Evolutionary conservation across 805 yeast genomes (phyloP), one percentile per base, ranked within the genome.

Genomic region (Candida hungchunana): DNA sequence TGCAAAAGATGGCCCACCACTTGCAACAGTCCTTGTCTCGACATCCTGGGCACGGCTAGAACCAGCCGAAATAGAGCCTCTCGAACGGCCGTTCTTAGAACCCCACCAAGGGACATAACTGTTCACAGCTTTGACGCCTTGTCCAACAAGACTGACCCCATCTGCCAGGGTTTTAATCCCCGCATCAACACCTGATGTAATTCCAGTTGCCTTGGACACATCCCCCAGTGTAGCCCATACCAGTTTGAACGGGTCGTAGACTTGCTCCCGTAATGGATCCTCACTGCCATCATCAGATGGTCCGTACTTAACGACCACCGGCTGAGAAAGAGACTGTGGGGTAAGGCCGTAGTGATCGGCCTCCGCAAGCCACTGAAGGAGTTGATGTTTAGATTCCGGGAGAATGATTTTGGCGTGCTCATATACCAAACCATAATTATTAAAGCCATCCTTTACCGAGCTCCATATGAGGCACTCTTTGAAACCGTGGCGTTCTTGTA

Each of bases 211-310:
- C n/a, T 35, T 37, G 3, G 55, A 46, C 8, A 54, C 48, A 26
- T 50, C 55, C n/a, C 44, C 42, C 5, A 53, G 21, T 0, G 58
- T 48, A 4, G 43, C 34, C 34, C 40, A 42, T 7, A 48, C 46
- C 11, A 51, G n/a, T 30, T 46, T 48, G 39, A 54, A 53, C 7
- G 59, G 59, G 29, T 54, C 56, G 48, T 54, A 34, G 43, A 49
- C 18, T 17, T 19, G 20, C 17, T 32, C 35, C 12, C 17, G 15
- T 7, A 9, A 7, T 7, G 11, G 17, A 46, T 26, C 59, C 13
- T 6, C 16, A 3, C 28, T 24, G 29, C 4, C 62, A 58, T 31
- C 48, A 39, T n/a, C 47, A 29, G 40, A 53, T 58, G 16, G 52
- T 30, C 13, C 39, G 1, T 11, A 12, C 40, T 46, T 66, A 53